Evolutionary conservation across 805 yeast genomes (phyloP), one percentile per base, ranked within the genome.

Genomic region (Candida sakaeoensis): DNA sequence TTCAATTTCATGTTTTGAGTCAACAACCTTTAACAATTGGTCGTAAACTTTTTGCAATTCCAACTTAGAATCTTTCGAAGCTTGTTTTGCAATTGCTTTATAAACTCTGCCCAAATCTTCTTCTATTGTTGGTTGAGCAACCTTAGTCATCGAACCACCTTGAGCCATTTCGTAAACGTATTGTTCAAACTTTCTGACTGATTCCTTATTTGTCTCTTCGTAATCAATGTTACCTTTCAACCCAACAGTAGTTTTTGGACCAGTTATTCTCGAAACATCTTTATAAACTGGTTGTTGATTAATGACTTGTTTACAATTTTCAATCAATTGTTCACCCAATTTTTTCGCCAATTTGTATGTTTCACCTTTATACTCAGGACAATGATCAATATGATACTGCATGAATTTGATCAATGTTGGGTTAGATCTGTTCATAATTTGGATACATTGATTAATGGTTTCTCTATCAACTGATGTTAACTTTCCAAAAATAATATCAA

Each of bases 391-490:
- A 54, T 62, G 77, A 67, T 91, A 93, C 66, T 93, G 96, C 98
- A 93, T 93, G 63, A 91, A 89, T 58, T 90, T 91, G 55, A 93
- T 85, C 58, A 93, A 75, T 33, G 95, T 80, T 44, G 95, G 96
- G 64, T 86, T 89, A 31, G 98, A 83, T 65, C 98, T 81, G 78
- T 93, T 93, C 98, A 93, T 90, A 62, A 93, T 87, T 63, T 88
- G 86, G 57, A 93, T 90, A 65, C 99, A 95, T 61, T 89, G 96
- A 49, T 91, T 79, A 46, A 93, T 95, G 48, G 95, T 89, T 70
- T 93, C 96, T 63, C 99, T 81, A 65, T 93, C 98, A 50, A 93
- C 85, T 44, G 87, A 82, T 46, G 89, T 80, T 48, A 85, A 77
- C 49, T 86, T 83, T 63, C 99, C 99, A 64, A 93, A 95, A 53